Evolutionary conservation across 768 basidiomycete genomes (phyloP).

Genomic region (Saitozyma sp.): DNA sequence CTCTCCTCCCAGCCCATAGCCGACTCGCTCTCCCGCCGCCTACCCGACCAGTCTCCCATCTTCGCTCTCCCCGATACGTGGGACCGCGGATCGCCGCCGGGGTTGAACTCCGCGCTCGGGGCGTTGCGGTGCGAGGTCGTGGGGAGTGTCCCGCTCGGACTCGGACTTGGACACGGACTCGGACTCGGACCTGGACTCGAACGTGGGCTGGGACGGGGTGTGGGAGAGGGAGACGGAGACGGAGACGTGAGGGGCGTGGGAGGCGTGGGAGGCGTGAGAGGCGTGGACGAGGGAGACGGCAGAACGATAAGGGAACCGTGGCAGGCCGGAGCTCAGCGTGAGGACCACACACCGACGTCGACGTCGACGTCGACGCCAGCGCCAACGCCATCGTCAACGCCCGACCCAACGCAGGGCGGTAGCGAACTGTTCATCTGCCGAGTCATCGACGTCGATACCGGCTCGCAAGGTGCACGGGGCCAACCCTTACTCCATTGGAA

Average conservation of each 20-base stretch:
- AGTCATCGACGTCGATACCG: conserved; percentile 66
- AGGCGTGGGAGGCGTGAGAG: neutral
- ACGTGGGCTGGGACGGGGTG: conserved; percentile 39
- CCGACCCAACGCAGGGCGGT: conserved; percentile 49
- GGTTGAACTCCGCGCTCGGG: conserved; percentile 60
- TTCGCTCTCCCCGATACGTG: conserved; percentile 8
- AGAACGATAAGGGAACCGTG: neutral
- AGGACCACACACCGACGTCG: too few relatives aligned
- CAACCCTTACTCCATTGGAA: conserved; percentile 24
- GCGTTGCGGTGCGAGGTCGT: conserved; percentile 72
- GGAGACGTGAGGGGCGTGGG: neutral
- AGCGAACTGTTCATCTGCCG: conserved; percentile 73
- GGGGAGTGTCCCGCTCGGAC: conserved; percentile 64
- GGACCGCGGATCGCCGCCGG: conserved; percentile 13
- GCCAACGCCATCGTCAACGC: too few relatives aligned
- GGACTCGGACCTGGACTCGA: too few relatives aligned
- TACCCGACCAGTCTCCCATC: conserved; percentile 49
- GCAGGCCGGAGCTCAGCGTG: too few relatives aligned
- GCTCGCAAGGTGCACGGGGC: conserved; percentile 25
- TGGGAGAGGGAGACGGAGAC: neutral
- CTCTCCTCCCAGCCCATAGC: conserved; percentile 66
- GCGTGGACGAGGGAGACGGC: neutral
- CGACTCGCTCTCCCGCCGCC: conserved; percentile 67
- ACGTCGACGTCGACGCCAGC: too few relatives aligned
- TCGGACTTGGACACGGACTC: too few relatives aligned